Evolutionary conservation across 116 monocot genomes (phyloP).

Genomic region (Dioscorea cayenensis): DNA sequence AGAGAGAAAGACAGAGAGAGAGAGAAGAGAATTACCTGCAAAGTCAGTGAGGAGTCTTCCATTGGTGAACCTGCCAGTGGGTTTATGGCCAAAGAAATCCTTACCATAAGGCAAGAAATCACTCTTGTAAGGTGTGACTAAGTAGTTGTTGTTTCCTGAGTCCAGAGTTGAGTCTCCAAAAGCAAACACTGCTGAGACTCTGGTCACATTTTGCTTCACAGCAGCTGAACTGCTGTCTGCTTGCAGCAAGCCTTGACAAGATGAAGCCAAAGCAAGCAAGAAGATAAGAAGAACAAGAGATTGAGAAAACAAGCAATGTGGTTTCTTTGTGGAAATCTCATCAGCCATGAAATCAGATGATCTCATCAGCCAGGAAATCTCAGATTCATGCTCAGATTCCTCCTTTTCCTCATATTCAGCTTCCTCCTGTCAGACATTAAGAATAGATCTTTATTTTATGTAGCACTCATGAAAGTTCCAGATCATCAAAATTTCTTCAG

Average conservation of each 20-base stretch:
- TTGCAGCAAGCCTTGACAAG: background rate
- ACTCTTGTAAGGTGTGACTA: constrained; percentile 18
- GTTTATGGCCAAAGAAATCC: constrained; percentile 21
- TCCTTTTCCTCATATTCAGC: constrained; percentile 40
- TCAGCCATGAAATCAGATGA: too few species aligned
- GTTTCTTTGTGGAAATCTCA: too few species aligned
- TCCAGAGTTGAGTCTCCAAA: constrained; percentile 41
- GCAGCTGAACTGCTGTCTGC: background rate
- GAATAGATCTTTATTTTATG: background rate
- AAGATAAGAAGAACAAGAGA: background rate
- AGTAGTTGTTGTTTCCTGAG: constrained; percentile 32
- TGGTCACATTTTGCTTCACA: background rate
- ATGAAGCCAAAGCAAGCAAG: background rate
- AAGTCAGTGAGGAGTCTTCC: constrained; percentile 17
- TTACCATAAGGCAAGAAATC: constrained; percentile 39
- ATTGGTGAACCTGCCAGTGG: constrained; percentile 31
- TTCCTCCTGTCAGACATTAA: constrained; percentile 24
- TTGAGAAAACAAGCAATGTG: too few species aligned
- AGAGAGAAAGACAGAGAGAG: too few species aligned
- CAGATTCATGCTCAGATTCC: constrained; percentile 44
- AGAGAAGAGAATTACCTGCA: background rate
- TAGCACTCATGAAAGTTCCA: background rate
- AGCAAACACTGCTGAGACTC: background rate
- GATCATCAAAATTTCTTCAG: background rate
- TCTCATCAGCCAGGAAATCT: background rate